Evolutionary conservation across 306 rosid species (phyloP).

Genomic region (Ammopiptanthus mongolicus): DNA sequence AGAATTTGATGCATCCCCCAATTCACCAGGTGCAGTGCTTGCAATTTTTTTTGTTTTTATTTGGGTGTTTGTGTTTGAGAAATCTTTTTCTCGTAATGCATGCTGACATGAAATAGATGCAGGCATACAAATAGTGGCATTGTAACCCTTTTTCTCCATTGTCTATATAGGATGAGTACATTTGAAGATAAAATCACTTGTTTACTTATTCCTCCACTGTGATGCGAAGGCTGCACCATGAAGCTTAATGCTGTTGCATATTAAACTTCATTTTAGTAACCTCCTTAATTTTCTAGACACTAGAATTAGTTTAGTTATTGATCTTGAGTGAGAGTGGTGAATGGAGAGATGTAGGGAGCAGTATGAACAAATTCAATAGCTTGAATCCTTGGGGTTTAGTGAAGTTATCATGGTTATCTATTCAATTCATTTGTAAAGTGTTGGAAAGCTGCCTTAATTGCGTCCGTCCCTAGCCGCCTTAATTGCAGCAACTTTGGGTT

Average conservation of each 20-base stretch:
- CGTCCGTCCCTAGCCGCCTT: too few species aligned
- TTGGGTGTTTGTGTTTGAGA: neutral
- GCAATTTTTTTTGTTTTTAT: neutral
- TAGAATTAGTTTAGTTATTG: conserved; percentile 6
- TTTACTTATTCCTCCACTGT: neutral
- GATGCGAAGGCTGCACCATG: neutral
- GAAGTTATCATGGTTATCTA: neutral
- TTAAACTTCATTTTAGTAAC: neutral
- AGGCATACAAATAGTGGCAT: neutral
- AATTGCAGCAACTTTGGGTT: too few species aligned
- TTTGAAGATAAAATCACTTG: neutral
- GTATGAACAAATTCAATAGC: neutral
- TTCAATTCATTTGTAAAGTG: neutral
- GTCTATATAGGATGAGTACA: neutral
- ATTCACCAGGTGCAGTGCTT: conserved; percentile 71
- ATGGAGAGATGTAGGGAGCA: neutral
- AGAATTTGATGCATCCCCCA: conserved; percentile 86
- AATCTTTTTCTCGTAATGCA: neutral
- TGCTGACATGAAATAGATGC: neutral
- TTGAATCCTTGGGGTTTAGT: neutral
- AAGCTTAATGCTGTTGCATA: neutral
- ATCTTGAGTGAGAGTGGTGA: neutral
- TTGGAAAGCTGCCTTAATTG: too few species aligned
- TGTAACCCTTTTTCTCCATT: neutral
- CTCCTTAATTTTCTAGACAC: neutral